Evolutionary conservation across 495 filamentous ascomycete species (phyloP).

Genomic region (Poronia punctata): DNA sequence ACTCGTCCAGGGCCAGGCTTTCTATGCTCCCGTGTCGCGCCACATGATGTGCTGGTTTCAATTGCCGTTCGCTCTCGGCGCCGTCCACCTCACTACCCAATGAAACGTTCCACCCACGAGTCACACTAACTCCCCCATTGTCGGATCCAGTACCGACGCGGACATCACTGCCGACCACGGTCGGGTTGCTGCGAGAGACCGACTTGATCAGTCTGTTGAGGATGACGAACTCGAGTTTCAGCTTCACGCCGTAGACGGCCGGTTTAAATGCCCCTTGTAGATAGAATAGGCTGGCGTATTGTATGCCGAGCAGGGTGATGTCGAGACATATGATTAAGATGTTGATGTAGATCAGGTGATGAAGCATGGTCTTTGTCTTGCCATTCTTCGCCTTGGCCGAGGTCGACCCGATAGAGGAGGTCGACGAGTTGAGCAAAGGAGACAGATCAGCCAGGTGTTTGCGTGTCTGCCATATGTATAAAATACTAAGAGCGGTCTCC

Average conservation of each 20-base stretch:
- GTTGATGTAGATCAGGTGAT: slow-evolving; percentile 41
- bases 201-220: slow-evolving; percentile 36
- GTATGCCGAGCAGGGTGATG: slow-evolving; percentile 36
- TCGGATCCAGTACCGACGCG: slow-evolving; percentile 6
- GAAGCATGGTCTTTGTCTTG: slow-evolving; percentile 26
- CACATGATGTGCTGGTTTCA: slow-evolving; percentile 6
- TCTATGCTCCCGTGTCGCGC: slow-evolving; percentile 9
- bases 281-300: slow-evolving; percentile 41
- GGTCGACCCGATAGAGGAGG: slow-evolving; percentile 28
- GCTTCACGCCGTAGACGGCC: slow-evolving; percentile 46
- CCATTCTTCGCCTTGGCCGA: not conserved
- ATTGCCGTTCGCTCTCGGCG: slow-evolving; percentile 5
- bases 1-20: not conserved
- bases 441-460: slow-evolving; percentile 22
- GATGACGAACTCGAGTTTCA: slow-evolving; percentile 49
- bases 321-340: slow-evolving; percentile 45
- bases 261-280: slow-evolving; percentile 46
- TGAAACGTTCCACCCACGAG: slow-evolving; percentile 4
- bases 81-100: not conserved
- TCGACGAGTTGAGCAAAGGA: slow-evolving; percentile 22
- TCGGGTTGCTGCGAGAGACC: slow-evolving; percentile 7
- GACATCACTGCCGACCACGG: slow-evolving; percentile 4
- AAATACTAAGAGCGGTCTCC: slow-evolving; percentile 25
- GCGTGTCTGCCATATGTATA: slow-evolving; percentile 35
- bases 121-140: not conserved